Base-by-base conservation (phyloP, 2,329 filamentous ascomycete genomes). In the Hypoxylon sp. region DNA sequence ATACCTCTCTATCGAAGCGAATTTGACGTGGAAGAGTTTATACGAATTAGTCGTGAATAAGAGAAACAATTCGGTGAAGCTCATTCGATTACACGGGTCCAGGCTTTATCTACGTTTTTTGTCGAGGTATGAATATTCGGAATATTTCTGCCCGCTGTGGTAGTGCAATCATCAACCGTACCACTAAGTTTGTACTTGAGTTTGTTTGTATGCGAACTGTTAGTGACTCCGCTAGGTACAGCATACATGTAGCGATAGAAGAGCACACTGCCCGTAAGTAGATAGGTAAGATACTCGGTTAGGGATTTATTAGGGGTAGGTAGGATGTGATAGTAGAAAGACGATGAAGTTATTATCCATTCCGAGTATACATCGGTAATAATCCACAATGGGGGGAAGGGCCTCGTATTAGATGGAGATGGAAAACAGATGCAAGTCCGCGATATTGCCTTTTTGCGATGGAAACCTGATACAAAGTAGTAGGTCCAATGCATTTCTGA, bases 101-200 rank as follows among this genome's bases (percentile, higher is more conserved):
- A 26, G 44, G 24, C 26, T 17, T 46, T 39, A 57, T 19, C 48
- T 11, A 54, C 51, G 19, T 44, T 39, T 39, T 39, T 46, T 46
- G 50, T 46, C 17, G 48, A 35, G 29, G 47, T 46, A 59, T 60
- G 55, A 47, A 29, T 42, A 8, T 19, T 62, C 60, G 60, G 46
- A 31, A 65, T 57, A 62, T 64, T 59, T 52, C 35, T 42, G 17
- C 5, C 52, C 53, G 46, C 35, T 52, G 53, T 61, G 61, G 44
- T 52, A 58, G 60, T 42, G 35, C 31, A 3, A 57, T 53, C 19
- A 22, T 22, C 3, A 35, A 10, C 10, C 47, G 17, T 52, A 29
- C 47, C 42, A 48, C 39, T 50, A 59, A 17, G 31, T 42, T n/a
- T 22, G 19, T 22, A 9, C n/a, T 1, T 3, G 37, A 17, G 37